These are phyloP conservation scores for Colletotrichum musicola DNA, from an alignment of 2,329 filamentous ascomycete species.

Conservation along the genomic window DNA sequence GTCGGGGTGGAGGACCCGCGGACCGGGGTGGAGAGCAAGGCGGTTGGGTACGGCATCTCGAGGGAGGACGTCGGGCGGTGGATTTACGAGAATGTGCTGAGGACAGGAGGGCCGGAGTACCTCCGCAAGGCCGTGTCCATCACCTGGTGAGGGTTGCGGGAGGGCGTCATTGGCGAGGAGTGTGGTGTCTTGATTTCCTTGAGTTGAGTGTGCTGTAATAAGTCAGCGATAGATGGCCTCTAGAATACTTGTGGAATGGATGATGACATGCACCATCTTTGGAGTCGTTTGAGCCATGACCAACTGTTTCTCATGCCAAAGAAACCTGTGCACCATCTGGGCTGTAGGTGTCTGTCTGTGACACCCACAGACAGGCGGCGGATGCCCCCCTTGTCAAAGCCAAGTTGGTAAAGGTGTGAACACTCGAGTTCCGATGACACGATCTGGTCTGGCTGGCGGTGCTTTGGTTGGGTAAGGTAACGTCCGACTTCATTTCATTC, in stretches of 20 bases:
- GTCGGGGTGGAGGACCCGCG: slow-evolving; percentile 56
- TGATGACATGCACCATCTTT: no score
- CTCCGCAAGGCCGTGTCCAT: slow-evolving; percentile 52
- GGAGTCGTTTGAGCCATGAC: not conserved
- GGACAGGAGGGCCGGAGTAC: slow-evolving; percentile 44
- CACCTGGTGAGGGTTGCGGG: slow-evolving; percentile 46
- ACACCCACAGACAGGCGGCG: no score
- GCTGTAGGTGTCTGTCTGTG: no score
- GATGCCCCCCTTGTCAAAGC: no score
- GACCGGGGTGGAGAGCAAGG: slow-evolving; percentile 48
- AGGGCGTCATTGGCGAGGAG: not conserved
- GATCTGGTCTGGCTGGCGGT: no score
- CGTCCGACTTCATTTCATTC: not conserved
- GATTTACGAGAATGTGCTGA: slow-evolving; percentile 57
- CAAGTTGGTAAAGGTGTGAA: no score
- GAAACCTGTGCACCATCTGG: not conserved
- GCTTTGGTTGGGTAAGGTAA: not conserved
- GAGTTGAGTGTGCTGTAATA: no score
- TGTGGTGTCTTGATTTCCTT: not conserved
- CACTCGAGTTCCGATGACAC: no score
- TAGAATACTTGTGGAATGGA: no score
- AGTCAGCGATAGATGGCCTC: no score
- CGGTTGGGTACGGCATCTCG: slow-evolving; percentile 61
- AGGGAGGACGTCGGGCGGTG: slow-evolving; percentile 62
- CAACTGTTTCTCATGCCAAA: slow-evolving; percentile 4